phyloP scores from a whole-genome alignment of 768 basidiomycete genomes.

The Mycena epipterygia region DNA sequence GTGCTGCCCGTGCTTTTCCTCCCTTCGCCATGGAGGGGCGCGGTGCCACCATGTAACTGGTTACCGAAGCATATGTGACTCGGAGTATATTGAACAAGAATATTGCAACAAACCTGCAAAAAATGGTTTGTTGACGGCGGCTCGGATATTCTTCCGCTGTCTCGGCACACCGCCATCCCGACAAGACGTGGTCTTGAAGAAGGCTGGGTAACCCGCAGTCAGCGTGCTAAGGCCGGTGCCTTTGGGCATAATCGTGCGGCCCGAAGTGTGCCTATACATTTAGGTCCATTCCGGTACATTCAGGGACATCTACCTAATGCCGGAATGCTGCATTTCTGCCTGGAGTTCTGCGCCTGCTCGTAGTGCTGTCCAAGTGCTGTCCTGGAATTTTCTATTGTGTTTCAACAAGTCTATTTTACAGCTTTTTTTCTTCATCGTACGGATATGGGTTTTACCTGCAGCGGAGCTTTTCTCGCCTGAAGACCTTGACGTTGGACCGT shows the following conservation, averaged over 20 bases:
- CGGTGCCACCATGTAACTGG: too few relatives aligned
- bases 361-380: too few relatives aligned
- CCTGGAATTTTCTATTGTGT: background rate
- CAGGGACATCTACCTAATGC: too few relatives aligned
- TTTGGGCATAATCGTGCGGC: background rate
- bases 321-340: background rate
- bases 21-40: background rate
- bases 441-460: too few relatives aligned
- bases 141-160: background rate
- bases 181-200: background rate
- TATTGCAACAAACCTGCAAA: background rate
- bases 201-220: conserved; percentile 3
- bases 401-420: background rate
- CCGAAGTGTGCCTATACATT: background rate
- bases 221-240: background rate
- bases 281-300: too few relatives aligned
- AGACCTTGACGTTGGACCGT: too few relatives aligned
- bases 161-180: background rate
- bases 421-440: background rate
- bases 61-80: too few relatives aligned
- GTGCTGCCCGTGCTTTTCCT: background rate
- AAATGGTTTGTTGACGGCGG: too few relatives aligned
- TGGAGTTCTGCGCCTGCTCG: background rate
- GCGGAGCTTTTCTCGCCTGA: too few relatives aligned
- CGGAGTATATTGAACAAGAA: too few relatives aligned